Percentiles rank a stretch among this genome's conserved stretches.
These are phyloP conservation scores for Polytrichum commune DNA, from an alignment of 225 moss, liverwort and hornwort species.

Conservation along the genomic window DNA sequence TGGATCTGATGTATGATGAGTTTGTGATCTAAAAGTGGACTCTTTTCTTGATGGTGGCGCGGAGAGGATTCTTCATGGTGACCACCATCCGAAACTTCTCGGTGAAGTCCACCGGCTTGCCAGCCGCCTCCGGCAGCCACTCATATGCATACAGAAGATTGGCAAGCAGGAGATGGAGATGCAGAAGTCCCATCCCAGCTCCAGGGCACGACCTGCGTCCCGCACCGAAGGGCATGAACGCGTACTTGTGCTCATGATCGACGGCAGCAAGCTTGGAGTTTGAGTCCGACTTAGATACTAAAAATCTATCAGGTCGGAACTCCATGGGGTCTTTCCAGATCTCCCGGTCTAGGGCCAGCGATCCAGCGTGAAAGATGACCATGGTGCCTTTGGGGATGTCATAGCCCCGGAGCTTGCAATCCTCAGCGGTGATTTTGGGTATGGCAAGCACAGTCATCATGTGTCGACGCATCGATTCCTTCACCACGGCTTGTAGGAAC, in stretches of 20 bases:
- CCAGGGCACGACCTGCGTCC: slow-evolving; percentile 43
- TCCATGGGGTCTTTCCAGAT: slow-evolving; percentile 30
- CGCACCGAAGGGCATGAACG: slow-evolving; percentile 36
- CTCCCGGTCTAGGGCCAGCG: slow-evolving; percentile 24
- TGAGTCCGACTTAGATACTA: neutral
- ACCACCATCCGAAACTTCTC: slow-evolving; percentile 50
- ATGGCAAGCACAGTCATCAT: slow-evolving; percentile 50
- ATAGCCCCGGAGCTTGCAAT: slow-evolving; percentile 28
- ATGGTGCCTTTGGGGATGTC: slow-evolving; percentile 39
- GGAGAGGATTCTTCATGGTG: slow-evolving; percentile 37
- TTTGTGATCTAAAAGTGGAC: slow-evolving; percentile 1
- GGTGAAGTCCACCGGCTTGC: slow-evolving; percentile 22
- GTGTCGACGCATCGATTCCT: slow-evolving; percentile 49
- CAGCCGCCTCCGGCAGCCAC: slow-evolving; percentile 26
- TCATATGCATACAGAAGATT: slow-evolving; percentile 39
- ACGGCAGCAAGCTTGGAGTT: neutral
- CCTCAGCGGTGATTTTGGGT: slow-evolving; percentile 28
- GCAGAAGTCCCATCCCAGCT: slow-evolving; percentile 34
- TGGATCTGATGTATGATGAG: no score
- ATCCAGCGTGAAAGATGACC: slow-evolving; percentile 42
- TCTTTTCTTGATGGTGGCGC: slow-evolving; percentile 25
- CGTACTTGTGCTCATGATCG: neutral
- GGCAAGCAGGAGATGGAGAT: slow-evolving; percentile 35
- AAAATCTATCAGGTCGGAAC: slow-evolving; percentile 38
- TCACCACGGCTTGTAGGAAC: slow-evolving; percentile 28